phyloP scores from a whole-genome alignment of 805 yeast species.

The Metschnikowia koreensis region DNA sequence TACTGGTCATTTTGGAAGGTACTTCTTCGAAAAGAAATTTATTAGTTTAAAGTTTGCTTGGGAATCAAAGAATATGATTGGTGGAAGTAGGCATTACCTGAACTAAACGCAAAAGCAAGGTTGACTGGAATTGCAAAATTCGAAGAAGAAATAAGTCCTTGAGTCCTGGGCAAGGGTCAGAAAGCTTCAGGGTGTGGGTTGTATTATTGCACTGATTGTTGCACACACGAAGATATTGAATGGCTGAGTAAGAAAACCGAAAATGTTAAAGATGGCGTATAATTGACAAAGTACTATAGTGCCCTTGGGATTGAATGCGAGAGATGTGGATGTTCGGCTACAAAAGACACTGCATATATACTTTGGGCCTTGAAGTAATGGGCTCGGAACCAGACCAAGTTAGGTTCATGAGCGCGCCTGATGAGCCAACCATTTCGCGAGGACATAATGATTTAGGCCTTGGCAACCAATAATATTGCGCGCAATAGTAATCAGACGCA shows the following conservation, averaged over 20 bases:
- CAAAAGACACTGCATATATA: constrained; percentile 5
- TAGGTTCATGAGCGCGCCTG: background rate
- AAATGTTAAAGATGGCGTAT: background rate
- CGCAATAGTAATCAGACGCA: constrained; percentile 8
- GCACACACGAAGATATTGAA: too few species aligned
- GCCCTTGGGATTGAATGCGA: background rate
- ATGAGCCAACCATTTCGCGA: constrained; percentile 1
- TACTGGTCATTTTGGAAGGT: background rate
- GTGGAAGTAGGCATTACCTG: background rate
- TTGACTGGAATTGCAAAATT: background rate
- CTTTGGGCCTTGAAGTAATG: background rate
- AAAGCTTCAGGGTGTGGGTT: background rate
- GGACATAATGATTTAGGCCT: background rate
- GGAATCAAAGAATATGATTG: background rate
- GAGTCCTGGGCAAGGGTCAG: background rate
- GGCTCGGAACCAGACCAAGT: constrained; percentile 1
- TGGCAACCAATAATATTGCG: constrained; percentile 6
- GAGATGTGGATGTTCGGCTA: constrained; percentile 3
- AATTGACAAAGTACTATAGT: background rate
- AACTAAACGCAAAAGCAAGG: background rate
- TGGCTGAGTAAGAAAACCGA: background rate
- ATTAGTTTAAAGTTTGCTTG: background rate
- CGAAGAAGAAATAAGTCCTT: background rate
- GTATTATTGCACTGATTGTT: background rate
- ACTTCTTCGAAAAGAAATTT: background rate